Conservation (phyloP, 2,329 filamentous ascomycete species). For the Neonectria punicea region DNA sequence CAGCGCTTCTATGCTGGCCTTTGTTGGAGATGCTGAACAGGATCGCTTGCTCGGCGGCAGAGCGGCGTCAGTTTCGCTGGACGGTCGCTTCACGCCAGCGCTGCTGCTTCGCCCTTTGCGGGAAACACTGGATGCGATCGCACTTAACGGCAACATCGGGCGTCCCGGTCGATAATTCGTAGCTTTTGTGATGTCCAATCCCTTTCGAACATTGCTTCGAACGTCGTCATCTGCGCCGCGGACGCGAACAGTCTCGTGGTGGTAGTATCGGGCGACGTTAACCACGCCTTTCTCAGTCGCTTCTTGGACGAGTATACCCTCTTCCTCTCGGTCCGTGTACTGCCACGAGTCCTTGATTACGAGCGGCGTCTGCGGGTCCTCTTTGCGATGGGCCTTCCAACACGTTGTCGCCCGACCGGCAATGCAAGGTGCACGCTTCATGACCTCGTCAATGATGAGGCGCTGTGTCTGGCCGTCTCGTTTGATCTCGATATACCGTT, state of each 20-base stretch:
- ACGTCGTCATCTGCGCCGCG: not conserved
- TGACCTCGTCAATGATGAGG: conserved; percentile 52
- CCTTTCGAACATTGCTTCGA: conserved; percentile 37
- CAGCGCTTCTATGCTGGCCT: conserved; percentile 30
- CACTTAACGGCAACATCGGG: conserved; percentile 16
- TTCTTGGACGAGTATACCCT: conserved; percentile 52
- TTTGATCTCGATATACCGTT: conserved; percentile 53
- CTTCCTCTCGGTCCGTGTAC: conserved; percentile 52
- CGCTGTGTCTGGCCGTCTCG: conserved; percentile 49
- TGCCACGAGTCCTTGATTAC: conserved; percentile 61
- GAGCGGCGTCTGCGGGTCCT: conserved; percentile 45
- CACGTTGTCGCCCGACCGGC: conserved; percentile 54
- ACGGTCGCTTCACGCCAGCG: conserved; percentile 42
- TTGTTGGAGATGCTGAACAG: conserved; percentile 44
- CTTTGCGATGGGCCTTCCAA: conserved; percentile 55
- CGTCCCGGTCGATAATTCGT: conserved; percentile 44
- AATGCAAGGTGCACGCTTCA: conserved; percentile 48
- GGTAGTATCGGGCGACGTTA: conserved; percentile 50
- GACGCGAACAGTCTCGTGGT: conserved; percentile 51
- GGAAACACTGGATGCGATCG: conserved; percentile 10
- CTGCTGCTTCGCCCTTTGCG: conserved; percentile 39
- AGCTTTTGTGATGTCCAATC: conserved; percentile 49
- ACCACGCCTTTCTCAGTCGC: conserved; percentile 49
- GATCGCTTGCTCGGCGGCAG: conserved; percentile 46
- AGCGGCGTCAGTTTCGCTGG: conserved; percentile 37